Base-by-base conservation (phyloP, 2,329 filamentous ascomycete species). In the Apiospora rasikravindrae region DNA sequence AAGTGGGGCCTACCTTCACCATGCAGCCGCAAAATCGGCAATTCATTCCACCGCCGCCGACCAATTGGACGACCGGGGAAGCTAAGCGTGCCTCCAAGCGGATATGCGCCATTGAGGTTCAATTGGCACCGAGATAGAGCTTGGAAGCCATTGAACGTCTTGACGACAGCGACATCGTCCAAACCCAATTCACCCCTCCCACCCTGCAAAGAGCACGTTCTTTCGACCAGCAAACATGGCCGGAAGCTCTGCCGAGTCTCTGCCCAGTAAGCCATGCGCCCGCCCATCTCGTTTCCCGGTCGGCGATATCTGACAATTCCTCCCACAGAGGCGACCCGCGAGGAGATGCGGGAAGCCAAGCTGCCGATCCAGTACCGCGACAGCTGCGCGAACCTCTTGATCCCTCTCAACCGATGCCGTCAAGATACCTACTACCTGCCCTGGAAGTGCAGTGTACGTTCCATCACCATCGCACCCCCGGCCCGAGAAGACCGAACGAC, bases 391-490 rank as follows among this genome's bases (percentile, higher is more conserved):
- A 91, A 96, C 84, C 92, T 99, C 67, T 88, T 98, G 74, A 98
- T 98, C 75, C 96, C 96, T 22, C 89, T 99, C 78, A 99, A 99
- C 87, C 93, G 93, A 81, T 99, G 96, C 89, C 95, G 96, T 74
- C 89, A 90, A 84, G 92, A 97, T 78, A 93, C 94, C 75, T 98
- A 93, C 87, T 99, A 98, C 84, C 86, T 98, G 79, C 95, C 95
- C 24, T 99, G 96, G 96, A 98, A 97, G 89, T 99, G 96, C 84
- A 91, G 94, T 89, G 96, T 98, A 89, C 78, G 92, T 84, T 24
- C 14, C n/a, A 29, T 19, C 22, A 45, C 44, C 44, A 29, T 29
- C 26, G 51, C 10, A 24, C n/a, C 11, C 44, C 26, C 19, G 26
- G n/a, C n/a, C n/a, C n/a, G n/a, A n/a, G n/a, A n/a, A 69, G 19